Base-by-base conservation (phyloP, 129 eudicot genomes). In the Tagetes erecta region DNA sequence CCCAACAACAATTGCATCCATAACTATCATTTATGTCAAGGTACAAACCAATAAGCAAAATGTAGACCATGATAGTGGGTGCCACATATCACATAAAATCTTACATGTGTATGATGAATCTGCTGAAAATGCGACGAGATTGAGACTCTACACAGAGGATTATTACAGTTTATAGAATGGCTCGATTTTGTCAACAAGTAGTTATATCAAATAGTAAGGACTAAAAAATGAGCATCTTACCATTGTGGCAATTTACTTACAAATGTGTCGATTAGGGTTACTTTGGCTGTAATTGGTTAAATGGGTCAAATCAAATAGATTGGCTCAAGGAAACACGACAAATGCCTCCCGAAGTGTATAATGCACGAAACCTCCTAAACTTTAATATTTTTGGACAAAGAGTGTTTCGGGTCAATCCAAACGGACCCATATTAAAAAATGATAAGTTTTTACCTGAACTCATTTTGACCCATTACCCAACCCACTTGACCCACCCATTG, bases 1-100 rank as follows among this genome's bases (percentile, higher is more conserved):
- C 64, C 91, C 99, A 58, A 95, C 99, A 83, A 95, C 89, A 76
- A 95, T 84, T 44, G 94, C 97, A 82, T 95, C 99, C 82, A 95
- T 83, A 85, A 90, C 99, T 94, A 76, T 34, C 34, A 56, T 31
- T 41, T 65, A 65, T 36, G 91, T 94, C 80, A 91, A 94, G 97
- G 93, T 40, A 73, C 36, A 52, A 62, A 71, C 76, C 56, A 64
- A 53, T 20, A 71, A 51, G 65, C 45, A 45, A 36, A 47, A 60
- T n/a, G 62, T 38, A 70, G 30, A 31, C 67, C 27, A 36, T 45
- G 27, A 62, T 3, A 1, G 51, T 40, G 33, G 64, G 49, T 20
- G 13, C 40, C 47, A 8, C 1, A 67, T 42, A 31, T 8, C 67
- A 55, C 59, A 31, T 67, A 0, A 34, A 53, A 53, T 11, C 39